These are phyloP conservation scores for Fonsecaea pedrosoi DNA, from an alignment of 2,329 filamentous ascomycete species.

Conservation along the genomic window DNA sequence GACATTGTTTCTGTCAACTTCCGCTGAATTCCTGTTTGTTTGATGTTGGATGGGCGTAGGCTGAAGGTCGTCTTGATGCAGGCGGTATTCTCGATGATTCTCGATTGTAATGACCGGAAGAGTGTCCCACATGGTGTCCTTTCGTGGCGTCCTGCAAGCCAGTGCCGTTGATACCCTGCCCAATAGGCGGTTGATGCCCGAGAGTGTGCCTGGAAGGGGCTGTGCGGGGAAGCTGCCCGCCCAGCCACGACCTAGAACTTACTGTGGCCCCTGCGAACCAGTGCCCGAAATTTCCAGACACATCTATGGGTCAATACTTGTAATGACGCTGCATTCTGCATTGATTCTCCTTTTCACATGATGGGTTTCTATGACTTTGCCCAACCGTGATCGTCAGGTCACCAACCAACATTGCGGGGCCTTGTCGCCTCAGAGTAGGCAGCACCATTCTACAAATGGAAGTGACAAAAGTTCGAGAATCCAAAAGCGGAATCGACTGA, in stretches of 20 bases:
- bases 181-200: not conserved
- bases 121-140: not conserved
- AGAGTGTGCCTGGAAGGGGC: not conserved
- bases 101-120: not conserved
- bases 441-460: not conserved
- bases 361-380: not conserved
- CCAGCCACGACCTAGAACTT: not conserved
- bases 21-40: not conserved
- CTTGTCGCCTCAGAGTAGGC: not conserved
- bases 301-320: conserved; percentile 1
- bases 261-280: not conserved
- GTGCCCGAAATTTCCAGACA: conserved; percentile 4
- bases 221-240: not conserved
- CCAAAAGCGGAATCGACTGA: conserved; percentile 16
- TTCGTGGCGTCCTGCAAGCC: not conserved
- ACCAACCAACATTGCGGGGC: not conserved
- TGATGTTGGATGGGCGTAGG: not conserved
- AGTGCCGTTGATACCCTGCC: not conserved
- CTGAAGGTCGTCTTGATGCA: not conserved
- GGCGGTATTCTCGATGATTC: not conserved
- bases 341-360: not conserved
- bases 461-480: conserved; percentile 17
- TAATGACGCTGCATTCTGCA: not conserved
- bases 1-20: not conserved
- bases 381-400: not conserved